Conservation (phyloP, 2,329 filamentous ascomycete genomes). For the Gaeumannomyces tritici region DNA sequence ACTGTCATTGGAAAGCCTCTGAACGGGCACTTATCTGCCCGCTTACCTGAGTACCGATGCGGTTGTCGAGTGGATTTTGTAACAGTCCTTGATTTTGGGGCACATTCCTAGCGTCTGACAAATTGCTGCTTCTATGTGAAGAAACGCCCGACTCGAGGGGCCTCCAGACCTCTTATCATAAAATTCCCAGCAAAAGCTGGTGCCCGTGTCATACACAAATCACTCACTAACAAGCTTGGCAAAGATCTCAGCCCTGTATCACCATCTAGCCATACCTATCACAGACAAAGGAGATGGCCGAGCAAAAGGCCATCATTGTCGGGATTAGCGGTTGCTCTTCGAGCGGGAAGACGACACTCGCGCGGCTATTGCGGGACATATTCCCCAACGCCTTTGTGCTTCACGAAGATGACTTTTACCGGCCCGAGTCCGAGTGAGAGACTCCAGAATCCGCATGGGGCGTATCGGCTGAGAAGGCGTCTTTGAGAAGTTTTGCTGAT, state of each 20-base stretch:
- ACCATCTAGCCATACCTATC: neutral
- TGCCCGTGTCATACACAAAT: neutral
- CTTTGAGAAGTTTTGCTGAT: neutral
- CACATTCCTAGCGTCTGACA: too few species aligned
- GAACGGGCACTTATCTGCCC: too few species aligned
- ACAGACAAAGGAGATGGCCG: conserved; percentile 16
- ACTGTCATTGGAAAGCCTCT: too few species aligned
- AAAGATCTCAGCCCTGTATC: neutral
- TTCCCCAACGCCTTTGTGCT: conserved; percentile 74
- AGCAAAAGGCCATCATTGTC: conserved; percentile 52
- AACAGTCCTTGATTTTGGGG: too few species aligned
- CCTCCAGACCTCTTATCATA: neutral
- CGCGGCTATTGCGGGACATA: conserved; percentile 72
- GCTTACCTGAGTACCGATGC: too few species aligned
- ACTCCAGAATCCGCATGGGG: too few species aligned
- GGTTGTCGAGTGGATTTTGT: too few species aligned
- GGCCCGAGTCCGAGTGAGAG: conserved; percentile 59
- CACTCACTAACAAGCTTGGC: neutral
- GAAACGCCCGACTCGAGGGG: neutral
- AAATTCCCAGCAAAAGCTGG: neutral
- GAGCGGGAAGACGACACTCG: conserved; percentile 90
- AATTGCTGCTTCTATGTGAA: too few species aligned
- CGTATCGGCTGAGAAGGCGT: neutral
- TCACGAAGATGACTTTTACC: conserved; percentile 95
- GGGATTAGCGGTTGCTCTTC: conserved; percentile 85